Percentiles rank a stretch among this genome's conserved stretches.
phyloP scores from a whole-genome alignment of 331 rosid genomes.

The Saraca asoca region DNA sequence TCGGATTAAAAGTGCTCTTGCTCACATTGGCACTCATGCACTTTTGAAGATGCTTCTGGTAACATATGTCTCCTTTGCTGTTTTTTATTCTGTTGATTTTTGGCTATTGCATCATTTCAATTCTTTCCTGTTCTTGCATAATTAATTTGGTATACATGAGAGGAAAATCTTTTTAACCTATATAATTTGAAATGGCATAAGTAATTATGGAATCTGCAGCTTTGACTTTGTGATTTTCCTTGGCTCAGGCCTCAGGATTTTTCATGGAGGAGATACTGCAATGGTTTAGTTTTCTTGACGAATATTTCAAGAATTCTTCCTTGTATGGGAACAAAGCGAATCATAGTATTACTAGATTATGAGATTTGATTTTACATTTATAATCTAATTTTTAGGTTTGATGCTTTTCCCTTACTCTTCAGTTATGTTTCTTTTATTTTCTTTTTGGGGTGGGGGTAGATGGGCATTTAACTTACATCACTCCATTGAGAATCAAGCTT shows the following conservation, averaged over 20 bases:
- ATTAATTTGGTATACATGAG: neutral
- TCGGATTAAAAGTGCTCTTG: slow-evolving; percentile 69
- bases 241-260: neutral
- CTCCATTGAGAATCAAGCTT: too few relatives aligned
- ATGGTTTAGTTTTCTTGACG: neutral
- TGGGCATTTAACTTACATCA: too few relatives aligned
- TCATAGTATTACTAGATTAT: too few relatives aligned
- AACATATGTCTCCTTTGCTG: slow-evolving; percentile 26
- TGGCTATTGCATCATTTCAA: slow-evolving; percentile 19
- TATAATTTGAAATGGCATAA: neutral
- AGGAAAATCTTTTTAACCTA: neutral
- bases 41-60: slow-evolving; percentile 89
- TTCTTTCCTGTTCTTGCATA: neutral
- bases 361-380: too few relatives aligned
- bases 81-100: slow-evolving; percentile 3
- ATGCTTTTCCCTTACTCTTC: neutral
- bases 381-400: neutral
- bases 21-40: slow-evolving; percentile 91
- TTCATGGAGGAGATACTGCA: neutral
- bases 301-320: neutral
- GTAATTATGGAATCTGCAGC: neutral
- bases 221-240: neutral
- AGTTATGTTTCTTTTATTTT: neutral
- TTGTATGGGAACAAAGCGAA: too few relatives aligned
- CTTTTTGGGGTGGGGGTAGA: neutral